phyloP scores from a whole-genome alignment of 108 stramenopile genomes.

The Cyclostephanos invisitatus region DNA sequence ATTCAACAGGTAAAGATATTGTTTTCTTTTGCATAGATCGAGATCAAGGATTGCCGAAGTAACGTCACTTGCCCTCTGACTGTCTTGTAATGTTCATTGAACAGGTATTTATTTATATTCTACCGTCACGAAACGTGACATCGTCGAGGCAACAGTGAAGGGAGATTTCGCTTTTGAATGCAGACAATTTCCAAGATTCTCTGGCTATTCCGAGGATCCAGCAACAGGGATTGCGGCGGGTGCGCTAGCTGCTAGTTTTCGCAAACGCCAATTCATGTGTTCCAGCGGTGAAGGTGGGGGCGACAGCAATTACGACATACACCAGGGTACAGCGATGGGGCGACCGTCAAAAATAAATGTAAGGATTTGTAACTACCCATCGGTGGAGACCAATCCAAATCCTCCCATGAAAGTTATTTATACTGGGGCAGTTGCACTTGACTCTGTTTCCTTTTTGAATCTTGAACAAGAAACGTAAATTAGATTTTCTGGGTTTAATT shows the following conservation, averaged over 20 bases:
- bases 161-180: constrained; percentile 42
- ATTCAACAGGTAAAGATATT: constrained; percentile 38
- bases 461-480: constrained; percentile 1
- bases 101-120: constrained; percentile 63
- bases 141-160: not conserved
- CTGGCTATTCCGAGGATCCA: constrained; percentile 77
- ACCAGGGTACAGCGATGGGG: constrained; percentile 72
- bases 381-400: not conserved
- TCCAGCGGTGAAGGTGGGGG: constrained; percentile 3
- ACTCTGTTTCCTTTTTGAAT: constrained; percentile 9
- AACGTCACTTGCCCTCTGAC: no score
- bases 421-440: constrained; percentile 31
- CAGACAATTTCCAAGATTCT: constrained; percentile 63
- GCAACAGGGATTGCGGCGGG: constrained; percentile 81
- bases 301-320: constrained; percentile 45
- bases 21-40: no score
- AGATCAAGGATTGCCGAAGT: no score
- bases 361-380: constrained; percentile 18
- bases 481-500: not conserved
- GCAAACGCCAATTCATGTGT: constrained; percentile 10
- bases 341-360: constrained; percentile 51
- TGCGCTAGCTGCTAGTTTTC: constrained; percentile 65
- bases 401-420: constrained; percentile 26
- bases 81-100: no score
- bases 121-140: constrained; percentile 2